Evolutionary conservation across 768 basidiomycete genomes (phyloP).

Genomic region (Kwoniella mangroviensis): DNA sequence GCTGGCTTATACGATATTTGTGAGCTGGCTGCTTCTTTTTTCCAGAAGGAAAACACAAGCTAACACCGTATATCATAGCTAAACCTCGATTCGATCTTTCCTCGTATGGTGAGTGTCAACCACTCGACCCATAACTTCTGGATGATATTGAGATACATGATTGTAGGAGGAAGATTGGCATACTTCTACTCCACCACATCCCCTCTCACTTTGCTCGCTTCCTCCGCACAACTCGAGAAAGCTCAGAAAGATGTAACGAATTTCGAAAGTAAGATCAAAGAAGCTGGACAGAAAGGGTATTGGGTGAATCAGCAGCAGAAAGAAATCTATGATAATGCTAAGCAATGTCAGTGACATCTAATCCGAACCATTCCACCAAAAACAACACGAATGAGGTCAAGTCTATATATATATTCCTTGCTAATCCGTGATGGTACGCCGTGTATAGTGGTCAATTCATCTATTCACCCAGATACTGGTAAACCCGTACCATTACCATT

Average conservation of each 20-base stretch:
- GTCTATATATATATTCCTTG: too few relatives aligned
- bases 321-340: constrained; percentile 44
- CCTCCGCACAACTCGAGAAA: constrained; percentile 39
- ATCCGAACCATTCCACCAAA: too few relatives aligned
- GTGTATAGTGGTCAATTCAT: constrained; percentile 54
- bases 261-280: constrained; percentile 52
- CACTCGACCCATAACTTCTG: background rate
- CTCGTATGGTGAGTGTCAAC: constrained; percentile 41
- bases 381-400: too few relatives aligned
- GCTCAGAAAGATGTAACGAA: constrained; percentile 49
- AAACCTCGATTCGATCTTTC: constrained; percentile 52
- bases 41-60: background rate
- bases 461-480: constrained; percentile 58
- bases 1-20: constrained; percentile 42
- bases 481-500: constrained; percentile 60
- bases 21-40: constrained; percentile 9
- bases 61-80: constrained; percentile 25
- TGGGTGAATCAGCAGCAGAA: constrained; percentile 44
- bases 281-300: constrained; percentile 43
- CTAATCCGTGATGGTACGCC: background rate
- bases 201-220: constrained; percentile 53
- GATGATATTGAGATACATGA: background rate
- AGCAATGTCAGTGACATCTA: constrained; percentile 42
- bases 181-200: constrained; percentile 57
- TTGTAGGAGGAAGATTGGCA: constrained; percentile 47